Base-by-base conservation (phyloP, 805 yeast species). In the Hyphopichia homilentoma region DNA sequence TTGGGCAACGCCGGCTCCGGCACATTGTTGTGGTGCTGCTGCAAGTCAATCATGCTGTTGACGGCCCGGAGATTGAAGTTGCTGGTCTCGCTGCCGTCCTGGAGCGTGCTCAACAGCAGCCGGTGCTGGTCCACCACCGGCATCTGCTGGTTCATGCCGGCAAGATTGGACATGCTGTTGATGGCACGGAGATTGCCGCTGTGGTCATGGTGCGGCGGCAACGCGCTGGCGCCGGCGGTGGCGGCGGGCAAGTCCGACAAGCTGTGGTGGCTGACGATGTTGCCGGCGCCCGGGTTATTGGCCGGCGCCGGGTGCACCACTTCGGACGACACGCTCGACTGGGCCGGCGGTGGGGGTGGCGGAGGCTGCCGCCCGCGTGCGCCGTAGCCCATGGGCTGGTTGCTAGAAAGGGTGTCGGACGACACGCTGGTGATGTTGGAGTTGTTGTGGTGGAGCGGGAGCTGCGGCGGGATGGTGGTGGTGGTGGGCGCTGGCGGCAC, bases 41-140 rank as follows among this genome's bases (percentile, higher is more conserved):
- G 57, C 18, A 61, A 36, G 36, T 61, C 59, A 1, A 57, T 48
- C 52, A 63, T 59, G 35, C 66, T 61, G 38, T 47, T 53, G 17
- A 52, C 59, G 4, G 57, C 38, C 7, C 64, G 43, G 19, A 57
- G 40, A 16, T 36, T 36, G 32, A 40, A 47, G 14, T 24, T 15
- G 19, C 35, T 32, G 22, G 24, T 31, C 23, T 26, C 27, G 16
- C 19, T 25, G 28, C 26, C 33, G 32, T 24, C 30, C 35, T 34
- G 39, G 16, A 34, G 34, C 39, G 38, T 35, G 18, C 38, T 31
- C 21, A 26, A 32, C 16, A 18, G 11, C n/a, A 14, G 8, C 7
- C 8, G 13, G 16, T 14, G 13, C 5, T 20, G 16, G 19, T 23
- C 32, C n/a, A n/a, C n/a, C n/a, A n/a, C n/a, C 28, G 21, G 34